Conservation (phyloP, 257 asterid genomes). For the Solanum peruvianum region DNA sequence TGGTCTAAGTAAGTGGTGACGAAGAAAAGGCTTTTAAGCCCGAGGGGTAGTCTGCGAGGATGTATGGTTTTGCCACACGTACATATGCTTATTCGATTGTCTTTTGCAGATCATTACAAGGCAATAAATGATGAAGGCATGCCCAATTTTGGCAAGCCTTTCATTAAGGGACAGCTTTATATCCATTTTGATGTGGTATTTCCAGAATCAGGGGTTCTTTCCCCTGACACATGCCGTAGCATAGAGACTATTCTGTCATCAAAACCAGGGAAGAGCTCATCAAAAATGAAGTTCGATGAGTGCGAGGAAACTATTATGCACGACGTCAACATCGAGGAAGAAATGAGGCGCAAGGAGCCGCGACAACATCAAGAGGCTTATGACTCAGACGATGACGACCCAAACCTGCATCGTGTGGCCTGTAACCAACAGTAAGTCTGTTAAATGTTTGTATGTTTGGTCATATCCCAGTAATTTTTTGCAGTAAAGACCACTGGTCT, state of each 20-base stretch:
- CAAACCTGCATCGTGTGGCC: slow-evolving; percentile 8
- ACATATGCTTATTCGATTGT: background rate
- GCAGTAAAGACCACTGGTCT: background rate
- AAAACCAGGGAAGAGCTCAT: background rate
- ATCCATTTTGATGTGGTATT: slow-evolving; percentile 27
- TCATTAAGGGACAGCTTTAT: slow-evolving; percentile 23
- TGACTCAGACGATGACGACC: slow-evolving; percentile 11
- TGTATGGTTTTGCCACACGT: background rate
- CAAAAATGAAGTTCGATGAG: slow-evolving; percentile 2
- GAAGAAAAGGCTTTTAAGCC: background rate
- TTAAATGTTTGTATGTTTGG: background rate
- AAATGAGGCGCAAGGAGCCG: slow-evolving; percentile 15
- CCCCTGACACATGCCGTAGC: background rate
- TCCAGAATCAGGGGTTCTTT: slow-evolving; percentile 15
- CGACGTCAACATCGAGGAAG: slow-evolving; percentile 19
- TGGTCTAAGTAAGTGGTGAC: background rate
- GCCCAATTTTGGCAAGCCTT: slow-evolving; percentile 18
- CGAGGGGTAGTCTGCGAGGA: background rate
- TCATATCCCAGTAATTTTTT: background rate
- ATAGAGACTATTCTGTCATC: slow-evolving; percentile 2
- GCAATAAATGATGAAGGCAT: slow-evolving; percentile 32
- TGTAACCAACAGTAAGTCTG: slow-evolving; percentile 22
- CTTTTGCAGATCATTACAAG: slow-evolving; percentile 22
- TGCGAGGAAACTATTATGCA: slow-evolving; percentile 16
- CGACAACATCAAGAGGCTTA: slow-evolving; percentile 16